phyloP scores from a whole-genome alignment of 306 rosid species.

The Mimosa pudica region DNA sequence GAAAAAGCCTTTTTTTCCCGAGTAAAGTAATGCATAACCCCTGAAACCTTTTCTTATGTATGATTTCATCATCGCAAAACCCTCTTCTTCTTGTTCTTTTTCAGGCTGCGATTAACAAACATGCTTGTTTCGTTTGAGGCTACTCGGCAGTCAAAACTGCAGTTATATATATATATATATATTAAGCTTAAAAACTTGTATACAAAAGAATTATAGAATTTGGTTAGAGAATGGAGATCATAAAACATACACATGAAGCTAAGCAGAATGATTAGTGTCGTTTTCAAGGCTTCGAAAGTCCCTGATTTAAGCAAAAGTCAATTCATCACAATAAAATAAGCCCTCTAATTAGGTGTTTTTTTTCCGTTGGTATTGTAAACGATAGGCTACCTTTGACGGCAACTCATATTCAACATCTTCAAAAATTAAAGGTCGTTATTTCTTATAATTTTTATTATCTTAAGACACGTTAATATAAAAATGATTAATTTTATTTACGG shows the following conservation, averaged over 20 bases:
- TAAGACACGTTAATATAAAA: too few relatives aligned
- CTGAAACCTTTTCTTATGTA: background rate
- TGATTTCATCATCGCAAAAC: background rate
- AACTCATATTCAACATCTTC: background rate
- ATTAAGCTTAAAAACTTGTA: background rate
- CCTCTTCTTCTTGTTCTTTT: background rate
- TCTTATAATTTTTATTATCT: too few relatives aligned
- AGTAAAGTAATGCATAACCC: background rate
- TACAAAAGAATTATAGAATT: background rate
- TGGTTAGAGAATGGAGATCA: background rate
- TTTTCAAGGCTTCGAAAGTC: slow-evolving; percentile 13
- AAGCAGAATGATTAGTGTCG: background rate
- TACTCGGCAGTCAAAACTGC: background rate
- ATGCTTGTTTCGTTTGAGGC: background rate
- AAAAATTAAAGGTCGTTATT: background rate
- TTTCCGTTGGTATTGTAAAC: background rate
- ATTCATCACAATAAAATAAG: too few relatives aligned
- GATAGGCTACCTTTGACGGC: too few relatives aligned
- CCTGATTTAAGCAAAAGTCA: background rate
- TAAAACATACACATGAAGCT: background rate
- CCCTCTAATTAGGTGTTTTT: background rate
- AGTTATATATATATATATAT: too few relatives aligned
- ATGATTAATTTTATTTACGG: too few relatives aligned
- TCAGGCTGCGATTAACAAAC: background rate
- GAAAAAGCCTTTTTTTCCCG: background rate